Base-by-base conservation (phyloP, 208 protist species). In the Angomonas deanei region DNA sequence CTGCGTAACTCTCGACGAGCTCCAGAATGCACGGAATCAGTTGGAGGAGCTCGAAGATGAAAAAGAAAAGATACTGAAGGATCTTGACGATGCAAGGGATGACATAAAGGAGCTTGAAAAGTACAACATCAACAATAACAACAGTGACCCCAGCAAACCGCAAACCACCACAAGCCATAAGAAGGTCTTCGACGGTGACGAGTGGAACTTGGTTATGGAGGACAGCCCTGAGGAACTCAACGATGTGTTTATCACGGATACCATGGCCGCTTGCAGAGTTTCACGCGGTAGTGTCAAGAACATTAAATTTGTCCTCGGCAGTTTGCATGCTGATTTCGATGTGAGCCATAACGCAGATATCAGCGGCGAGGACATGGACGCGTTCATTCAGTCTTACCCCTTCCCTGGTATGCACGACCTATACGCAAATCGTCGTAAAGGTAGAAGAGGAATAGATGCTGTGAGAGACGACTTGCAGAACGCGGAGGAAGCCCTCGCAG, bases 101-200 rank as follows among this genome's bases (percentile, higher is more conserved):
- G 36, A 42, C 8, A 42, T 42, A 42, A 15, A 8, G 36, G 36
- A 42, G 36, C 36, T n/a, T 8, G 15, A 42, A 15, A 42, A 42
- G 36, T 42, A 42, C 15, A 42, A 42, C 15, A 42, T 42, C 15
- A 42, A 42, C 15, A 42, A 42, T 15, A 15, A 42, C 36, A 42
- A 42, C 36, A 42, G 36, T 15, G 36, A 42, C 15, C 36, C 36
- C 15, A 42, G 36, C 36, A 42, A 42, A 17, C 21, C 17, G 56
- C 56, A 46, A 19, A 26, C 21, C 6, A 61, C 56, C 17, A 61
- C 26, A 5, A 42, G 32, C 6, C 60, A 65, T 46, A 30, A 39
- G 5, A 65, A 56, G 60, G 24, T 42, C 21, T 65, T 65, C 33
- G 47, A 56, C 5, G 60, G 60, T 6, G 60, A 65, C 32, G 60